Conservation (phyloP, 192 early-diverging fungal genomes). For the Mortierella claussenii region DNA sequence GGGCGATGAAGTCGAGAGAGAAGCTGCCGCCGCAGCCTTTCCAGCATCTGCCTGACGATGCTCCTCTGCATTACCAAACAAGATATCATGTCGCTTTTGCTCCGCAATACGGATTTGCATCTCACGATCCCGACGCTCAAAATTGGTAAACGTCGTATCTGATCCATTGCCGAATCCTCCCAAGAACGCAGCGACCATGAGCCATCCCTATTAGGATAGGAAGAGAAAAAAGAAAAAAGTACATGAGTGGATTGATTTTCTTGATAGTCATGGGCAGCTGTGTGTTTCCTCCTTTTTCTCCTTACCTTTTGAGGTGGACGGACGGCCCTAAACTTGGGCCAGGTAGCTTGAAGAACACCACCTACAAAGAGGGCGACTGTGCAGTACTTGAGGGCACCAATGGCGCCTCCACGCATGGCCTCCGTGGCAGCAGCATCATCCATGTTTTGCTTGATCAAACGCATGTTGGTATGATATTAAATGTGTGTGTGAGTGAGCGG, state of each 20-base stretch:
- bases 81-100: constrained; percentile 40
- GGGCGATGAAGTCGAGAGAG: constrained; percentile 10
- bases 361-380: constrained; percentile 46
- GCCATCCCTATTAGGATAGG: constrained; percentile 18
- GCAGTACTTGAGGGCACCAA: constrained; percentile 47
- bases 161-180: constrained; percentile 52
- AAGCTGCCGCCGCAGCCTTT: constrained; percentile 7
- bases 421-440: constrained; percentile 43
- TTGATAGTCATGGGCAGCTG: too few relatives aligned
- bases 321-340: constrained; percentile 29
- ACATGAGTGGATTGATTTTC: too few relatives aligned
- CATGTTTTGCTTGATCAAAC: constrained; percentile 43
- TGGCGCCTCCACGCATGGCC: constrained; percentile 47
- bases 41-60: neutral
- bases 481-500: neutral
- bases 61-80: constrained; percentile 23
- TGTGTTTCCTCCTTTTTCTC: too few relatives aligned
- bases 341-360: constrained; percentile 33
- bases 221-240: neutral
- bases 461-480: constrained; percentile 20
- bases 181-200: constrained; percentile 46
- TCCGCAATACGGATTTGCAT: constrained; percentile 38
- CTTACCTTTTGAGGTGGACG: constrained; percentile 50
- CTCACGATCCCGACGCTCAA: constrained; percentile 46
- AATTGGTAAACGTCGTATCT: constrained; percentile 50